Evolutionary conservation across 345 rosid species (phyloP), one percentile per base, ranked within the genome.

Genomic region (Rhizophora mangle): DNA sequence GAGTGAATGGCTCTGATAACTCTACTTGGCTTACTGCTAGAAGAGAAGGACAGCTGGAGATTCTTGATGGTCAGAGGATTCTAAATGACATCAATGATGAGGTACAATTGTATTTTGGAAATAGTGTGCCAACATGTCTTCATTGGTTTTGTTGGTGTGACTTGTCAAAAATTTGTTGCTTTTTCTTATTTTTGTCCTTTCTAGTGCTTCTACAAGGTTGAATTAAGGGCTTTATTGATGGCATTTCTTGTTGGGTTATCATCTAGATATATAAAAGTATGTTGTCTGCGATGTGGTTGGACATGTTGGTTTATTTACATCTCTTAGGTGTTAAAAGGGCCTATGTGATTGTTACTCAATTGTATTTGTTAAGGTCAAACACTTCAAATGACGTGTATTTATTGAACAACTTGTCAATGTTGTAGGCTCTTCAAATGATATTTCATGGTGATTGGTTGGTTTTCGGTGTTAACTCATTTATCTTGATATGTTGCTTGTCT

Each of bases 21-120:
- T 36, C 29, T 56, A 85, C 97, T 18, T 74, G 85, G 87, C 82
- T 91, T 63, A 89, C 95, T 18, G 97, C 95, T 27, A 87, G 70
- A 83, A 85, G 83, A 79, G 86, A 81, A 69, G 96, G 90, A 64
- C 78, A 77, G 36, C 78, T 37, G 49, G 90, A 82, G 78, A 74
- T 85, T 80, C 95, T 87, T 62, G 80, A 82, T 74, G 97, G 96
- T 46, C 79, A 80, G 22, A 88, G 81, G 72, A 82, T 94, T 69
- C 72, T 89, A 37, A 72, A 78, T 70, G 74, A 81, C 74, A 77
- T 94, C 52, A 22, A 79, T 67, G 69, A 61, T 59, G 82, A 85
- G 91, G 96, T 89, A 85, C 47, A 71, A 55, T 62, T 30, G 18
- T 51, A 7, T 61, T 32, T 60, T 37, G 30, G 53, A 22, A 54